Base-by-base conservation (phyloP, 2,329 filamentous ascomycete genomes). In the Bisporella sp. region DNA sequence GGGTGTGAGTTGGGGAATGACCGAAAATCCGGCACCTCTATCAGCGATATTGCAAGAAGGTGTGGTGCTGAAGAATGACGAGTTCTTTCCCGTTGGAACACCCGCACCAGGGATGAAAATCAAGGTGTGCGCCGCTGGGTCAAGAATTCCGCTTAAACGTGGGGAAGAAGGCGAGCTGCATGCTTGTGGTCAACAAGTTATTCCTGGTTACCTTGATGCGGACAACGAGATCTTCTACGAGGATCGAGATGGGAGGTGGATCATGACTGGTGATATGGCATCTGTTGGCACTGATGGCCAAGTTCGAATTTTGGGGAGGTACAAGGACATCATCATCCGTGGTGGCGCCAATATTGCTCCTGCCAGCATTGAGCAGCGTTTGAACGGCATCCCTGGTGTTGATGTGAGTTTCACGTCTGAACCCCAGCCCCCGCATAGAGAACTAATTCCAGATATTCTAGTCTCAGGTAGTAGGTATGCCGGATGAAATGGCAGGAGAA, bases 321-420 rank as follows among this genome's bases (percentile, higher is more conserved):
- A 95, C 65, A 96, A 96, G 69, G 92, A 97, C 64, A 69, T 96
- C 49, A 95, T 97, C 60, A 96, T 96, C 64, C 82, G 89, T 33
- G 91, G 87, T 40, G 92, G 92, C 41, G 92, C 96, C 67, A 97
- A 96, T 65, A 95, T 96, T 49, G 87, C 95, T 64, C 92, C 92
- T 0, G 74, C 95, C 6, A 90, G 96, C 66, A 78, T 96, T 6
- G 92, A 97, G 67, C 30, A 21, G 21, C 21, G 21, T 21, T 21
- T 21, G 21, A 21, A 21, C 21, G 3, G 21, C 21, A 21, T 21
- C 21, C 21, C 21, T 21, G 21, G 21, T 21, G 21, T 21, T 21
- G 21, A 21, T 21, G 21, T 21, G 21, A 21, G 21, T 21, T 21
- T 21, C 21, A 21, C 21, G 21, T 21, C 21, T 3, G 21, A 21